Evolutionary conservation across 176 grass and related monocot genomes (phyloP).

Genomic region (Echinochloa phyllopogon): DNA sequence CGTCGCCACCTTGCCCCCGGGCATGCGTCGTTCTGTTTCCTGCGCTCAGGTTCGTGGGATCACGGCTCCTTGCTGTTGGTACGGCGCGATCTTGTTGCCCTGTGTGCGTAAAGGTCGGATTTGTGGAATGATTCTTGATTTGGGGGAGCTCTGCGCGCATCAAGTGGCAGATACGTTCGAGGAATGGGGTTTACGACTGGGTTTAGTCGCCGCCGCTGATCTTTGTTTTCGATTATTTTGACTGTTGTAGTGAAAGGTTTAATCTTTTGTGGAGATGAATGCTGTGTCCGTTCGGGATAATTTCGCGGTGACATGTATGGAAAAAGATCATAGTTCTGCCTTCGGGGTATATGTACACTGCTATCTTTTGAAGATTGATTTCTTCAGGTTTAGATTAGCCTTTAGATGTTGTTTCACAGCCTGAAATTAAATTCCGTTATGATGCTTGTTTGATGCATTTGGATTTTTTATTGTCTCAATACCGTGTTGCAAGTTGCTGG

Average conservation of each 20-base stretch:
- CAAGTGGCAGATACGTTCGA: background rate
- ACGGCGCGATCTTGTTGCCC: background rate
- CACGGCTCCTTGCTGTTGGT: background rate
- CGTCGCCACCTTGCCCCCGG: background rate
- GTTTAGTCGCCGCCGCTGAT: background rate
- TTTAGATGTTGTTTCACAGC: background rate
- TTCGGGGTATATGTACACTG: background rate
- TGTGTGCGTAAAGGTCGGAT: background rate
- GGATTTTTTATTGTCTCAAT: background rate
- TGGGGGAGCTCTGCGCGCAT: background rate
- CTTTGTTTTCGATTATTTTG: background rate
- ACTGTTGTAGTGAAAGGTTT: background rate
- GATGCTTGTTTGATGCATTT: constrained; percentile 6
- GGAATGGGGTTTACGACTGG: background rate
- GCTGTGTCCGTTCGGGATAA: background rate
- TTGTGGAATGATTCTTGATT: constrained; percentile 24
- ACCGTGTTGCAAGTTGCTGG: background rate
- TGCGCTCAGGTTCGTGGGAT: background rate
- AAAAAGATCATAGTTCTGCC: constrained; percentile 17
- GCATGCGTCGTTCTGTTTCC: background rate
- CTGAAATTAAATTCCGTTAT: background rate
- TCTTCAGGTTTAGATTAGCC: background rate
- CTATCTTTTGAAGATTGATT: constrained; percentile 10
- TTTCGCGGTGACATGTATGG: background rate
- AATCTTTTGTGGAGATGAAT: background rate